A percentile compares a stretch with the other conserved stretches of the same genome.
phyloP scores from a whole-genome alignment of 306 rosid genomes.

The Pyrus betulifolia region DNA sequence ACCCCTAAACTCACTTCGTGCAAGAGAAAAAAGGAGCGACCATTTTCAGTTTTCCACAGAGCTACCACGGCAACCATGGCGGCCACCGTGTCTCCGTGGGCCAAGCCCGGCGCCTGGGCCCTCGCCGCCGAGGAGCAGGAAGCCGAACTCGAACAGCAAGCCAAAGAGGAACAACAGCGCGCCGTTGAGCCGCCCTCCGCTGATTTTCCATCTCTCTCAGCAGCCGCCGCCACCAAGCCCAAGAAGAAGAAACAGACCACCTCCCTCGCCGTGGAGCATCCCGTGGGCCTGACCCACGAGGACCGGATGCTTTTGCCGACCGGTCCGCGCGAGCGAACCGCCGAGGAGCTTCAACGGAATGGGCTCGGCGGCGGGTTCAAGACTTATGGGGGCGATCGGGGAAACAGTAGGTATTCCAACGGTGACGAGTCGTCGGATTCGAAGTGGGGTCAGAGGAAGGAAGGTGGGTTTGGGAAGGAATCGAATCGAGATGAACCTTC shows the following conservation, averaged over 20 bases:
- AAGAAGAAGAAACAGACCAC: slow-evolving; percentile 80
- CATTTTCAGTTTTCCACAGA: neutral
- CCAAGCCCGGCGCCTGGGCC: slow-evolving; percentile 98
- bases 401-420: slow-evolving; percentile 9
- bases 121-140: slow-evolving; percentile 74
- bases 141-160: slow-evolving; percentile 56
- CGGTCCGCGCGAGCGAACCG: slow-evolving; percentile 82
- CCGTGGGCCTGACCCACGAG: slow-evolving; percentile 21
- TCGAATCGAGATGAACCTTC: slow-evolving; percentile 58
- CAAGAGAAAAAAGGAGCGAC: neutral
- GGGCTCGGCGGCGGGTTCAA: slow-evolving; percentile 63
- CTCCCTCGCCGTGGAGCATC: slow-evolving; percentile 37
- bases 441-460: slow-evolving; percentile 64
- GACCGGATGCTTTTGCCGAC: slow-evolving; percentile 65
- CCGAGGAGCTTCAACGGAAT: slow-evolving; percentile 64
- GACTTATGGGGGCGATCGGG: slow-evolving; percentile 34
- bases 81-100: slow-evolving; percentile 84
- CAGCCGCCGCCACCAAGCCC: slow-evolving; percentile 62
- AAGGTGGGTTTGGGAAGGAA: slow-evolving; percentile 45
- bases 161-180: neutral
- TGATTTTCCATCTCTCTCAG: slow-evolving; percentile 82
- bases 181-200: slow-evolving; percentile 25
- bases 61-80: slow-evolving; percentile 42
- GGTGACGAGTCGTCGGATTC: slow-evolving; percentile 59
- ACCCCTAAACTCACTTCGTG: neutral